These are phyloP conservation scores for Blastomyces gilchristii DNA, from an alignment of 2,329 filamentous ascomycete genomes.

Conservation along the genomic window DNA sequence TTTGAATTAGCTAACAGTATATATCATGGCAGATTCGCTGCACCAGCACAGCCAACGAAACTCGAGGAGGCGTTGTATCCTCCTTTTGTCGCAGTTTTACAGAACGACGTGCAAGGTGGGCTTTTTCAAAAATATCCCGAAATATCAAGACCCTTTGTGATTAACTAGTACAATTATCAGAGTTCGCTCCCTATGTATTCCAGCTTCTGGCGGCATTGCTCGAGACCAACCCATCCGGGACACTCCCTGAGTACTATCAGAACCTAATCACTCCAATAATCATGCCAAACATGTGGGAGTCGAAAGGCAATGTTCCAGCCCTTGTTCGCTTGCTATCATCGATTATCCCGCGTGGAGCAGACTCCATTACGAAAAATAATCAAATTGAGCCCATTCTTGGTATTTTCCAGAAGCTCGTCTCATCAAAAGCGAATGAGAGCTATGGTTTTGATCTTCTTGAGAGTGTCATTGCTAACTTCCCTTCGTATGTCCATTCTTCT, in stretches of 20 bases:
- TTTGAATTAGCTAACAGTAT: background rate
- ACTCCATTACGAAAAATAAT: slow-evolving; percentile 63
- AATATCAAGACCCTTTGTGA: slow-evolving; percentile 3
- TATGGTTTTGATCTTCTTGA: slow-evolving; percentile 88
- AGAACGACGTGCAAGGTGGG: slow-evolving; percentile 68
- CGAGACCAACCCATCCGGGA: slow-evolving; percentile 70
- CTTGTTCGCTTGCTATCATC: slow-evolving; percentile 74
- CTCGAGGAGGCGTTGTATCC: slow-evolving; percentile 74
- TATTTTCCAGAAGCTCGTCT: slow-evolving; percentile 85
- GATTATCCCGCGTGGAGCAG: slow-evolving; percentile 66
- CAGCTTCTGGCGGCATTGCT: slow-evolving; percentile 86
- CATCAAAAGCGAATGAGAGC: slow-evolving; percentile 70
- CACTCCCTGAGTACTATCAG: slow-evolving; percentile 71
- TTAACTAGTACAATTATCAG: slow-evolving; percentile 38
- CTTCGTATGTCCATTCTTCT: slow-evolving; percentile 47
- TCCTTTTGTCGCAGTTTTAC: slow-evolving; percentile 70
- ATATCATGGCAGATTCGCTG: slow-evolving; percentile 46
- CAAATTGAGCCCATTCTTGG: slow-evolving; percentile 83
- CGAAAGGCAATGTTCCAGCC: slow-evolving; percentile 83
- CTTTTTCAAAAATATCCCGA: background rate
- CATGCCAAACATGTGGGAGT: slow-evolving; percentile 77
- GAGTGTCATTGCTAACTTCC: slow-evolving; percentile 61
- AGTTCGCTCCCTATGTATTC: slow-evolving; percentile 95
- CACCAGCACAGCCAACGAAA: slow-evolving; percentile 56
- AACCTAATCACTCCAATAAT: slow-evolving; percentile 68